phyloP scores from a whole-genome alignment of 768 basidiomycete genomes.

The Leccinum variicolor region DNA sequence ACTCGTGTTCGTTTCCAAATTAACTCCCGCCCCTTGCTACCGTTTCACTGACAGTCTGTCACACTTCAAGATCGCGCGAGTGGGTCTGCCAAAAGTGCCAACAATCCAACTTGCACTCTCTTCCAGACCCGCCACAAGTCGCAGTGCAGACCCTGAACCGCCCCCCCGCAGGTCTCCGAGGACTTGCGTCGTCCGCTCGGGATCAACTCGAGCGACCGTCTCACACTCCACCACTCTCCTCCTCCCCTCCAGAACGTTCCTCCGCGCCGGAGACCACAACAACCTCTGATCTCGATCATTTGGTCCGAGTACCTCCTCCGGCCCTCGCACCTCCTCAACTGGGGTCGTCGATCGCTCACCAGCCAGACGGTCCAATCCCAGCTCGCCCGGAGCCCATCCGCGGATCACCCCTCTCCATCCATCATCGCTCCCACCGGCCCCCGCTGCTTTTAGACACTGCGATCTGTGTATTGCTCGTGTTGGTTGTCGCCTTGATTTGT shows the following conservation, averaged over 20 bases:
- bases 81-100: constrained; percentile 80
- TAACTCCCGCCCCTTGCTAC: constrained; percentile 1
- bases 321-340: constrained; percentile 8
- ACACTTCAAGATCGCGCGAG: constrained; percentile 59
- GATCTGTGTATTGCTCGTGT: constrained; percentile 67
- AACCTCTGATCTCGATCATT: constrained; percentile 14
- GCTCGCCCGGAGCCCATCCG: constrained; percentile 14
- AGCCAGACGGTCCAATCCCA: constrained; percentile 7
- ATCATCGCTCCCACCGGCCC: constrained; percentile 34
- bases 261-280: constrained; percentile 6
- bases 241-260: constrained; percentile 20
- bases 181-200: constrained; percentile 14
- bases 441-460: constrained; percentile 70
- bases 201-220: constrained; percentile 17
- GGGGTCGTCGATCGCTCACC: constrained; percentile 8
- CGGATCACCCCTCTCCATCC: constrained; percentile 15
- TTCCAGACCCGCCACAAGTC: constrained; percentile 58
- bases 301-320: constrained; percentile 5
- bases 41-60: constrained; percentile 7
- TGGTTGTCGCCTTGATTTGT: constrained; percentile 66
- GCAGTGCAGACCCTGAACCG: constrained; percentile 14
- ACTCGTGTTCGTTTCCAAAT: constrained; percentile 50
- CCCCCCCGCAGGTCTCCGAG: constrained; percentile 17
- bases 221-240: constrained; percentile 7
- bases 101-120: constrained; percentile 59